Evolutionary conservation across 192 early-diverging fungal species (phyloP), one percentile per base, ranked within the genome.

Genomic region (Coemansia pectinata): DNA sequence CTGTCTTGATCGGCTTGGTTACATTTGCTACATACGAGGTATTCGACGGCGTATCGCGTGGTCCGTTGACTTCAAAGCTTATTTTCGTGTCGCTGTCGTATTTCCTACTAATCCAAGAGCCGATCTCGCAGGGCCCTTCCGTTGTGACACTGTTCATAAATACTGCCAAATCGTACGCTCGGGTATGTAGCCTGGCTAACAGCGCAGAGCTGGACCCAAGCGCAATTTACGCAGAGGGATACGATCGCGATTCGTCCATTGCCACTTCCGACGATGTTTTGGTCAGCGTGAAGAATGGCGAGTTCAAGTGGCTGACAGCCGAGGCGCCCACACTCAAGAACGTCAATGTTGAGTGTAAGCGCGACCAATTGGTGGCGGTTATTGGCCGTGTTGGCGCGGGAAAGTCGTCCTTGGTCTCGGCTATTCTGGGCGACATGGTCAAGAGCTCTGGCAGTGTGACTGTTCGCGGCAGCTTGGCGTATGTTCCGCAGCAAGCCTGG

Each of bases 21-120:
- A 91, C 90, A 1, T 98, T 98, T 86, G 85, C 87, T 2, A 69
- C 92, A 4, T 98, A 93, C 66, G 86, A 87, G 12, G 19, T 89
- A 4, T 75, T 92, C 14, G 86, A 83, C 12, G 73, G 82, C 58
- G 77, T 88, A 17, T 73, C 71, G 11, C 74, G 53, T 39, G 79
- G 79, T 10, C 81, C 82, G 14, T 73, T 96, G 23, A 90, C 88
- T 2, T 70, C 88, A 23, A 81, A 83, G 57, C 67, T 92, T 36
- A 94, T 94, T 1, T 97, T 97, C 79, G 94, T 95, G 3, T 89
- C 92, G 11, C 83, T 99, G 60, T 85, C 94, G 0, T 83, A 98
- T n/a, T 96, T 99, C 83, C 93, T 95, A 73, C 78, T 97, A 67
- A 81, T 97, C 14, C 91, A 92, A 67, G 95, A 95, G 76, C 95